Base-by-base conservation (phyloP, 2,329 filamentous ascomycete species). In the Calonectria montana region DNA sequence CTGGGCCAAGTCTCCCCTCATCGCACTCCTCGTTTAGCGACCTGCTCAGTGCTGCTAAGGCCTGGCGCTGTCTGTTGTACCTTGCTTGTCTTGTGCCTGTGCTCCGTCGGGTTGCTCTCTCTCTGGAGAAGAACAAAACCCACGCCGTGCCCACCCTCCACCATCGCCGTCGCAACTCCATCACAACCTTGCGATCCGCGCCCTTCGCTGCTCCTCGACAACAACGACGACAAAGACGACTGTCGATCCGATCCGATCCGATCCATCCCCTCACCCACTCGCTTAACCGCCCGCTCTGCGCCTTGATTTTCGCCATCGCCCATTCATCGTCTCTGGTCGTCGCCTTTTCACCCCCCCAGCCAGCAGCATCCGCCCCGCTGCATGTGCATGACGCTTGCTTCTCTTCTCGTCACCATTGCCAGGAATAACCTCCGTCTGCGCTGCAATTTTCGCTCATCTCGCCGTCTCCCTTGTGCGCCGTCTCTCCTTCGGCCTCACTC, bases 91-190 rank as follows among this genome's bases (percentile, higher is more conserved):
- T 41, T 53, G 47, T 39, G 31, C 63, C 63, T 53, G 63, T 65
- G 45, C 48, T 35, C 63, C 48, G 45, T 39, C 25, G 25, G n/a
- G 13, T 55, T 21, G 41, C 27, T 18, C 27, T 39, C 27, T 21
- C 53, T 45, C 50, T 59, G 37, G n/a, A 39, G 31, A 50, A 50
- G 65, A 67, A 67, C 65, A 61, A 67, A 67, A 67, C 65, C 53
- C 65, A 67, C 53, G 53, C 65, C 23, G 41, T 48, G 48, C 65
- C 65, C 65, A 67, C 65, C 65, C 53, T 50, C 55, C 65, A 61
- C 43, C 55, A 61, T 50, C 55, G 37, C 55, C 31, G 65, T 50
- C 53, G 35, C 65, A 67, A 67, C 53, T 62, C 65, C 55, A 31
- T 61, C 43, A 39, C 53, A 62, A 67, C 65, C 65, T 67, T 67